Evolutionary conservation across 306 rosid genomes (phyloP).

Genomic region (Oxytropis ochrocephala): DNA sequence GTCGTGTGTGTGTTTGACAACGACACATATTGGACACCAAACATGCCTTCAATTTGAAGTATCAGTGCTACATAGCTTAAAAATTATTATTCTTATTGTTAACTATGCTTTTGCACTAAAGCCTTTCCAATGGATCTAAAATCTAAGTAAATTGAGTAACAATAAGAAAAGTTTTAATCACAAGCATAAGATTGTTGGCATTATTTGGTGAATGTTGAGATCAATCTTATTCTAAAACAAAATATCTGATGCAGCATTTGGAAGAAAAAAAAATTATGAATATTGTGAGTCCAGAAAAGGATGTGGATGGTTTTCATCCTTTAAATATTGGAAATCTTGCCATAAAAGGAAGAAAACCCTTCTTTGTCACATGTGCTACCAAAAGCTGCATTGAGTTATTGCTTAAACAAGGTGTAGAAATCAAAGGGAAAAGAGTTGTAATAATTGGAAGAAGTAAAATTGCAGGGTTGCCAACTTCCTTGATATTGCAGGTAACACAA

Average conservation of each 20-base stretch:
- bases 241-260: constrained; percentile 28
- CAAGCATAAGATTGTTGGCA: neutral
- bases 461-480: constrained; percentile 35
- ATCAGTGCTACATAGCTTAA: too few species aligned
- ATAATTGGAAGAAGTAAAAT: constrained; percentile 38
- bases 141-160: neutral
- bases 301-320: constrained; percentile 50
- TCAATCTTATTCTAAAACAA: neutral
- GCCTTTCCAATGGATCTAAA: neutral
- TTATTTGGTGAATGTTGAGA: neutral
- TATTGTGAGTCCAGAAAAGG: constrained; percentile 36
- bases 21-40: too few species aligned
- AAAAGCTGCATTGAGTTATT: constrained; percentile 36
- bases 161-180: neutral
- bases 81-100: too few species aligned
- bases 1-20: too few species aligned
- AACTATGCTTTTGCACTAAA: neutral
- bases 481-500: constrained; percentile 40
- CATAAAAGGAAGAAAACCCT: constrained; percentile 32
- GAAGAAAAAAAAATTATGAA: constrained; percentile 30
- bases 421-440: constrained; percentile 33
- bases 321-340: constrained; percentile 37
- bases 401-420: constrained; percentile 29
- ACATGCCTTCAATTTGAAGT: too few species aligned
- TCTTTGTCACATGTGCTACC: constrained; percentile 37